Conservation (phyloP, 495 filamentous ascomycete species). For the Daldinia grandis region DNA sequence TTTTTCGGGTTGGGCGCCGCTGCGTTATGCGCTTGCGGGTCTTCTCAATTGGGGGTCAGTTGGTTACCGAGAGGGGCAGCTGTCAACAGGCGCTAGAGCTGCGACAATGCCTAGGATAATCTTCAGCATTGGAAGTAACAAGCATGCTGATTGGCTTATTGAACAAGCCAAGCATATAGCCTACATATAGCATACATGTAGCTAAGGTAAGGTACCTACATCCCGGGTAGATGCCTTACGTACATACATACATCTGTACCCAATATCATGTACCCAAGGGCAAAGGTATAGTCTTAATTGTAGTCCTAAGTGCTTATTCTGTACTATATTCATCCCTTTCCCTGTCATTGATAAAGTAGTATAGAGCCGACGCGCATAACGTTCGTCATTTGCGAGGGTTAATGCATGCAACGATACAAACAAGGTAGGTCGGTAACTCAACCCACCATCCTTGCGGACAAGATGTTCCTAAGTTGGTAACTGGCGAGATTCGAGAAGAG, state of each 20-base stretch:
- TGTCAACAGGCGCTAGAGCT: slow-evolving; percentile 1
- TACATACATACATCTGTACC: neutral
- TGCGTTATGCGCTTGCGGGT: slow-evolving; percentile 38
- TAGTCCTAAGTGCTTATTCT: slow-evolving; percentile 8
- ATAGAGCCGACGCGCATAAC: slow-evolving; percentile 18
- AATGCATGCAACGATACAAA: slow-evolving; percentile 21
- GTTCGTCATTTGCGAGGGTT: slow-evolving; percentile 7
- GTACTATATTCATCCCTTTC: slow-evolving; percentile 2
- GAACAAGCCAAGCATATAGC: neutral
- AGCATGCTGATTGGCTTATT: slow-evolving; percentile 19
- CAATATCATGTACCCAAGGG: neutral
- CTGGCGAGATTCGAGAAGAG: neutral
- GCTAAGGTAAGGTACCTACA: slow-evolving; percentile 7
- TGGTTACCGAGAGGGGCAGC: slow-evolving; percentile 1
- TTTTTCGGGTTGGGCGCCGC: slow-evolving; percentile 39
- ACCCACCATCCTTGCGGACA: neutral
- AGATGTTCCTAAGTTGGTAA: neutral
- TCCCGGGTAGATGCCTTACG: neutral
- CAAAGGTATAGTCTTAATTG: neutral
- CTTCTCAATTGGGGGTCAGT: slow-evolving; percentile 8
- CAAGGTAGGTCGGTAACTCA: slow-evolving; percentile 19
- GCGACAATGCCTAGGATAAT: neutral
- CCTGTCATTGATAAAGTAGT: neutral
- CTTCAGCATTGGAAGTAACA: neutral
- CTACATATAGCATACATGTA: neutral